Conservation (phyloP, 352 stramenopile species). For the Phytophthora europaea region DNA sequence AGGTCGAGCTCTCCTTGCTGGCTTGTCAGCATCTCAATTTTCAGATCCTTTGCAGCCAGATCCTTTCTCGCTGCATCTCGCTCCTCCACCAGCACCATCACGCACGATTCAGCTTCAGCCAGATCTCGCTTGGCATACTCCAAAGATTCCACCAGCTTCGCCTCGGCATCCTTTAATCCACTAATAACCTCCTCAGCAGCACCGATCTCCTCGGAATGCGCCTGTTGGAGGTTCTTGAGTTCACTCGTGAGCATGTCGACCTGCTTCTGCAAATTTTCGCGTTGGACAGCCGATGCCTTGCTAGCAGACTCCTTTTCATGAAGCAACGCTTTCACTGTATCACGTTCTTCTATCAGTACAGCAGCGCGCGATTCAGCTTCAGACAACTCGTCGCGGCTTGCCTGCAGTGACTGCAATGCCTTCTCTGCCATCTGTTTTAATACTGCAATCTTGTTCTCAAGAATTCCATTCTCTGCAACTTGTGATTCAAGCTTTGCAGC, state of each 20-base stretch:
- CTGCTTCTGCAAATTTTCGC: constrained; percentile 32
- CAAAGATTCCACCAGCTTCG: constrained; percentile 24
- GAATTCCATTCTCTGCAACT: constrained; percentile 28
- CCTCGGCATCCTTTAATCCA: constrained; percentile 26
- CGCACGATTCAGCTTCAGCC: constrained; percentile 40
- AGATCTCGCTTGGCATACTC: constrained; percentile 32
- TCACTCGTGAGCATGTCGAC: constrained; percentile 34
- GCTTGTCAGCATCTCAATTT: constrained; percentile 45
- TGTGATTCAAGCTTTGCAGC: constrained; percentile 40
- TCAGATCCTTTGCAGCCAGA: constrained; percentile 42
- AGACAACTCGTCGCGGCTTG: constrained; percentile 31
- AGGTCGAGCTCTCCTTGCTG: constrained; percentile 44
- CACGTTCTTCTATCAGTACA: constrained; percentile 33
- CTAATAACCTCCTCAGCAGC: constrained; percentile 26
- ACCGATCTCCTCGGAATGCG: constrained; percentile 20
- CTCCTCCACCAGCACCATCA: constrained; percentile 45
- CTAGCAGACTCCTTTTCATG: constrained; percentile 27
- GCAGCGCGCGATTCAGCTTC: constrained; percentile 32
- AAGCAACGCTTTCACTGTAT: constrained; percentile 26
- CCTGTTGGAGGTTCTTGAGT: constrained; percentile 15
- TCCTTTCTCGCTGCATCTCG: constrained; percentile 43
- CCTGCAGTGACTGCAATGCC: constrained; percentile 42
- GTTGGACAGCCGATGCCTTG: constrained; percentile 21
- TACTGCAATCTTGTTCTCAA: constrained; percentile 40
- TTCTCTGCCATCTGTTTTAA: constrained; percentile 50